Conservation (phyloP, 1,139 yeast species). For the Suhomyces taliae region DNA sequence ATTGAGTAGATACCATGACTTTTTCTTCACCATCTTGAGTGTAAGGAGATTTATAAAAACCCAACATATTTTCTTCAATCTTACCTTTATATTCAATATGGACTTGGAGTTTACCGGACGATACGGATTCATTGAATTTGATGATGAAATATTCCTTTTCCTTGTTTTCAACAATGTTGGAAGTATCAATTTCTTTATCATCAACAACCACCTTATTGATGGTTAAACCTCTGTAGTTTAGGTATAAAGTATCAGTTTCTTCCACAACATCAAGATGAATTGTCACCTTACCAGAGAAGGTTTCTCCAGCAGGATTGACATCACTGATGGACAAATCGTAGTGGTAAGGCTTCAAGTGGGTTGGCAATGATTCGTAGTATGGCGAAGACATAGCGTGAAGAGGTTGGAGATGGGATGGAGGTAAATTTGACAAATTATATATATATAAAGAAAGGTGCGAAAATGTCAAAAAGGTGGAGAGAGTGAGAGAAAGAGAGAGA, state of each 20-base stretch:
- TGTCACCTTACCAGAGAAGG: slow-evolving; percentile 43
- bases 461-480: not conserved
- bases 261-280: slow-evolving; percentile 37
- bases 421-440: not conserved
- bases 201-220: slow-evolving; percentile 15
- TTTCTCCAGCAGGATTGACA: slow-evolving; percentile 32
- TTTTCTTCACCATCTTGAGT: slow-evolving; percentile 59
- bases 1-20: slow-evolving; percentile 78
- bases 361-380: slow-evolving; percentile 45
- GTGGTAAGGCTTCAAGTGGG: slow-evolving; percentile 40
- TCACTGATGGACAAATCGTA: slow-evolving; percentile 41
- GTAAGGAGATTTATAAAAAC: slow-evolving; percentile 78
- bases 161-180: slow-evolving; percentile 21
- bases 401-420: slow-evolving; percentile 5
- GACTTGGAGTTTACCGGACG: slow-evolving; percentile 21
- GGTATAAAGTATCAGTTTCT: slow-evolving; percentile 36
- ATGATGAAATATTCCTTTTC: slow-evolving; percentile 31
- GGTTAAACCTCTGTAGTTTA: slow-evolving; percentile 44
- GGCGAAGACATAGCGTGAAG: not conserved
- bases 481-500: not conserved
- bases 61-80: slow-evolving; percentile 73
- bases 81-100: slow-evolving; percentile 46
- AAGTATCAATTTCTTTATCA: slow-evolving; percentile 11
- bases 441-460: not conserved
- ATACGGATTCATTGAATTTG: slow-evolving; percentile 16